Evolutionary conservation across 805 yeast species (phyloP).

Genomic region (Sporopachydermia lactativora): DNA sequence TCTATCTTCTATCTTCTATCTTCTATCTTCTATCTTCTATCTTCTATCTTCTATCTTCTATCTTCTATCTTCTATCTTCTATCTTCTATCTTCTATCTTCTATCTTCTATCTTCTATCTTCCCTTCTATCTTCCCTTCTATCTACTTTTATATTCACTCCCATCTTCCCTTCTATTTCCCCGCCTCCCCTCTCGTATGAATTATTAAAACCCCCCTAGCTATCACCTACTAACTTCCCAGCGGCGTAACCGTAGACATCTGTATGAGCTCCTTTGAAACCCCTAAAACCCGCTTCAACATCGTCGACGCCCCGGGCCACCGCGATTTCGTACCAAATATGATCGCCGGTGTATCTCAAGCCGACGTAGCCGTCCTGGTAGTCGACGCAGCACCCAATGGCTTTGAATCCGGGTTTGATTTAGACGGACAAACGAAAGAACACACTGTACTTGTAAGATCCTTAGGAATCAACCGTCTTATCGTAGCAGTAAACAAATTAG

Average conservation of each 20-base stretch:
- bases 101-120: background rate
- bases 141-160: no score
- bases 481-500: slow-evolving; percentile 61
- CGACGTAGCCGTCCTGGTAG: slow-evolving; percentile 57
- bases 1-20: no score
- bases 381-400: slow-evolving; percentile 51
- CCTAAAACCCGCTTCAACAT: slow-evolving; percentile 41
- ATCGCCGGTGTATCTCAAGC: slow-evolving; percentile 75
- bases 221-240: slow-evolving; percentile 17
- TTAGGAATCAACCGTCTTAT: slow-evolving; percentile 50
- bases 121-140: background rate
- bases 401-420: slow-evolving; percentile 55
- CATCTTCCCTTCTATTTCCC: no score
- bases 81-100: no score
- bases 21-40: no score
- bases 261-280: slow-evolving; percentile 55
- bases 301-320: slow-evolving; percentile 78
- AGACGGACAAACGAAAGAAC: slow-evolving; percentile 72
- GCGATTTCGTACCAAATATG: slow-evolving; percentile 76
- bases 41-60: no score
- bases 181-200: no score
- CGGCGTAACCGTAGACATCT: slow-evolving; percentile 71
- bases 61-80: no score
- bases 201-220: no score
- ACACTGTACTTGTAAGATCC: slow-evolving; percentile 50